Base-by-base conservation (phyloP, 2,329 filamentous ascomycete genomes). In the Akanthomyces uredinophilus region DNA sequence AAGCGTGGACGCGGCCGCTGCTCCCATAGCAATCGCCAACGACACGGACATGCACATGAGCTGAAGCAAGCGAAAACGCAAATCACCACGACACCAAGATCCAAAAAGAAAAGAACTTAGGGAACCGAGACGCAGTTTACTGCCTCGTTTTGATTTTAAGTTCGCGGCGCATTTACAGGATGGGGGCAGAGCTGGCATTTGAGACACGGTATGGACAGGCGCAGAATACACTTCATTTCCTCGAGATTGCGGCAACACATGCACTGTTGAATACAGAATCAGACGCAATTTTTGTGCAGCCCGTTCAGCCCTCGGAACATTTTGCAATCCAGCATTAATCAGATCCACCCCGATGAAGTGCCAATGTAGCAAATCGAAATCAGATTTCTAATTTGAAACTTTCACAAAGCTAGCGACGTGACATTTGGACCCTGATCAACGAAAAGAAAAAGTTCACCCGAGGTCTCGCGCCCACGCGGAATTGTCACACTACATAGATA, bases 1-100 rank as follows among this genome's bases (percentile, higher is more conserved):
- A 54, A 80, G 82, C 10, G 75, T 79, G 13, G 77, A 78, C 66
- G 78, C 79, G 5, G 77, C 82, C n/a, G 37, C 51, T 13, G 7
- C 65, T 73, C 64, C 64, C 70, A 66, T 52, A 54, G 61, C 55
- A 66, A 68, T 57, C 5, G 44, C 53, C n/a, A 58, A 53, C 35
- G 72, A 74, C 51, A 69, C 67, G 52, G 70, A 73, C 35, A 72
- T 74, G 72, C 69, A 59, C 16, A 63, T 65, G 53, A 63, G 54
- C 41, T 66, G 57, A 64, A 24, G n/a, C n/a, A 37, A 32, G 24
- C 43, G 37, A 32, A 37, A 44, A 27, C n/a, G 13, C 39, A 41
- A 49, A 62, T 37, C 49, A 57, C 47, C 63, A 51, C 57, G 16
- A 24, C 44, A 55, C 20, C 10, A 29, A 20, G 4, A 32, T 5